A percentile compares a stretch with the other conserved stretches of the same genome.
Conservation (phyloP, 2,329 filamentous ascomycete species). For the Colletotrichum horii region DNA sequence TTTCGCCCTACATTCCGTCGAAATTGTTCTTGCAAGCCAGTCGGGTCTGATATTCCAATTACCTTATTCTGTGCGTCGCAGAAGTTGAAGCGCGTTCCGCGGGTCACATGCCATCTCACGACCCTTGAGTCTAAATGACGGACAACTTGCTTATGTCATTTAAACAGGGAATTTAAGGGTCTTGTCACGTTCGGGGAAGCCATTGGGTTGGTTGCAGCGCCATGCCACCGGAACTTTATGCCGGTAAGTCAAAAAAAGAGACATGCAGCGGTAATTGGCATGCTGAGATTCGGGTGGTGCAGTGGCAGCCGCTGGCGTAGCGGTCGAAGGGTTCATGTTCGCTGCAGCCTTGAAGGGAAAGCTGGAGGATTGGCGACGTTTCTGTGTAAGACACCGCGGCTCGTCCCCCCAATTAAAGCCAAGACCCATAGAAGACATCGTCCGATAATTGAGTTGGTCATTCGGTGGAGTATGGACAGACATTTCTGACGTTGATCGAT, state of each 20-base stretch:
- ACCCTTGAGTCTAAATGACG: background rate
- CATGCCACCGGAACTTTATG: constrained; percentile 3
- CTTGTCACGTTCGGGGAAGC: background rate
- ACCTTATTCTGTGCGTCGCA: background rate
- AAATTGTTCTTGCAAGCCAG: background rate
- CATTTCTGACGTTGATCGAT: constrained; percentile 18
- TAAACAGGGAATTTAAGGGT: background rate
- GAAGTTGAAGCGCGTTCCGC: background rate
- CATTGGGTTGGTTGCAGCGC: background rate
- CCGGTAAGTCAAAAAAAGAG: background rate
- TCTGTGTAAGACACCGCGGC: background rate
- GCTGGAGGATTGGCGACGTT: background rate
- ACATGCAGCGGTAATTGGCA: constrained; percentile 1
- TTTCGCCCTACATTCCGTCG: background rate
- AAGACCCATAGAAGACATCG: constrained; percentile 7
- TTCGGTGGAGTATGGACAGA: constrained; percentile 5
- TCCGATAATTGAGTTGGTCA: constrained; percentile 12
- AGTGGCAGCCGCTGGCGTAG: background rate
- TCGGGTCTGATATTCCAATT: background rate
- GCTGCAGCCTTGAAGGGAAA: background rate
- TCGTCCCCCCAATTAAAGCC: background rate
- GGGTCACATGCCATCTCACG: background rate
- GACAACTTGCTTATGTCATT: constrained; percentile 1
- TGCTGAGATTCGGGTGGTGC: background rate
- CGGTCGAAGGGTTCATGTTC: background rate